Base-by-base conservation (phyloP, 331 rosid genomes). In the Quercus tomentella region DNA sequence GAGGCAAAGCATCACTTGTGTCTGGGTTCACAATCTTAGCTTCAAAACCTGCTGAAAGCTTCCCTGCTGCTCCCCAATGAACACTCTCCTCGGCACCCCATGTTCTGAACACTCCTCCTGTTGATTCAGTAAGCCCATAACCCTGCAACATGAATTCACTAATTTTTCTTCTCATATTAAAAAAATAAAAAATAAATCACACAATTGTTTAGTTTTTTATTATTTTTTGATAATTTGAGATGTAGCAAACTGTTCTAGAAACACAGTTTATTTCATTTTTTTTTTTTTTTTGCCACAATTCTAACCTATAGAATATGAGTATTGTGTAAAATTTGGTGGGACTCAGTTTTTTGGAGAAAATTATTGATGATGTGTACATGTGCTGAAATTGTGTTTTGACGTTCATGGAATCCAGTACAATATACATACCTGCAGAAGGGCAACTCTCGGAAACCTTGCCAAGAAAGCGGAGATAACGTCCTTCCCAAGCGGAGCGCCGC, bases 51-150 rank as follows among this genome's bases (percentile, higher is more conserved):
- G 77, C 67, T 11, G 22, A 0, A 16, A 88, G 73, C 83, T 65
- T 83, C 11, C 94, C 92, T 2, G 86, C 56, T 69, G 94, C 63
- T 30, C 94, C 91, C 25, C 23, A 17, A 4, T 30, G 81, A 2
- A 3, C 41, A 49, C 75, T 43, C 67, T 86, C 94, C 69, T 35
- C 91, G 0, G 68, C 52, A 17, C 68, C 70, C 15, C n/a, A 1
- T 7, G 78, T 66, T 70, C 88, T 74, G 10, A 18, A 23, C 56
- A 65, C 67, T 6, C 80, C 67, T 6, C 80, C 89, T 0, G 87
- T 76, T 67, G 88, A 45, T 74, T 90, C 94, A 1, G 94, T 90
- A 58, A 88, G 72, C 35, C 94, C 94, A 30, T 90, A 90, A 26
- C 92, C 91, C 92, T 88, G 18, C 21, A 63, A 4, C 55, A 14